Evolutionary conservation across 1,139 yeast genomes (phyloP).

Genomic region (Kodamaea alishanica): DNA sequence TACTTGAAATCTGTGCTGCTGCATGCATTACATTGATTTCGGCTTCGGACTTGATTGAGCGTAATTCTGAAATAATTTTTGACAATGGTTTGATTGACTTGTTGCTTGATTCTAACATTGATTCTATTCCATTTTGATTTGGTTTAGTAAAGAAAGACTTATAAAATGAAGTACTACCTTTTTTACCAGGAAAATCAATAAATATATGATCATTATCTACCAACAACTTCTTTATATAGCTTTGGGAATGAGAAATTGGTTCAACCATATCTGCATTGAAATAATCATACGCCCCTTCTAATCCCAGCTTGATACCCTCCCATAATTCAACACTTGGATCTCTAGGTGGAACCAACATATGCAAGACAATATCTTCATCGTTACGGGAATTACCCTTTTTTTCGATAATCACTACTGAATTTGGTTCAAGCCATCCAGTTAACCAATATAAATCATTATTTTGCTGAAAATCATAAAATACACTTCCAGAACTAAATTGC

Average conservation of each 20-base stretch:
- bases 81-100: conserved; percentile 44
- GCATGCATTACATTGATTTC: conserved; percentile 77
- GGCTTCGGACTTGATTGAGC: conserved; percentile 69
- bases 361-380: conserved; percentile 56
- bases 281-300: conserved; percentile 72
- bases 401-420: conserved; percentile 72
- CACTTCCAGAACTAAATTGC: conserved; percentile 84
- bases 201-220: conserved; percentile 46
- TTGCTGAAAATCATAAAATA: conserved; percentile 88
- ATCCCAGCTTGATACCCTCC: conserved; percentile 93
- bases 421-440: conserved; percentile 93
- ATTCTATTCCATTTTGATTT: conserved; percentile 2
- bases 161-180: conserved; percentile 11
- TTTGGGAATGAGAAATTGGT: conserved; percentile 41
- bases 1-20: conserved; percentile 78
- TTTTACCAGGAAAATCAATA: conserved; percentile 39
- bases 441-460: conserved; percentile 82
- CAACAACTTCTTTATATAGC: conserved; percentile 45
- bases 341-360: conserved; percentile 85
- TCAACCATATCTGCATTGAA: conserved; percentile 84
- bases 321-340: conserved; percentile 76
- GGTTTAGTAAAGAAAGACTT: conserved; percentile 9
- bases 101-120: conserved; percentile 13
- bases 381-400: conserved; percentile 45
- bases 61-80: conserved; percentile 49